These are phyloP conservation scores for Cystoisospora suis DNA, from an alignment of 169 alveolate genomes.

Conservation along the genomic window DNA sequence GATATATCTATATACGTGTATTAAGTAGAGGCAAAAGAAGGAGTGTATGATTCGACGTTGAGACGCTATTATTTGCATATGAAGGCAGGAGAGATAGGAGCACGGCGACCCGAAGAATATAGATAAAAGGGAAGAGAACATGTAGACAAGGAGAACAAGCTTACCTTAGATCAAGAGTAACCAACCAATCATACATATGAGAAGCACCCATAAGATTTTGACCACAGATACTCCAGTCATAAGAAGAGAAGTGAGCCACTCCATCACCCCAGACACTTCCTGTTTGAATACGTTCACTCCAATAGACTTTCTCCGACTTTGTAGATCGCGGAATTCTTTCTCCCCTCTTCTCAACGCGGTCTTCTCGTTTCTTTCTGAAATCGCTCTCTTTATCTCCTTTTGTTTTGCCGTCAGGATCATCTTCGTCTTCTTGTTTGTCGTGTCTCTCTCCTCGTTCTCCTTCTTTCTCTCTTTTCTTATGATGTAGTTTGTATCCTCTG, in stretches of 20 bases:
- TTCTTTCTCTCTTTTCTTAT: too few species aligned
- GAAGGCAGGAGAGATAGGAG: too few species aligned
- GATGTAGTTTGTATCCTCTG: too few species aligned
- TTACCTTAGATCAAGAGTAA: slow-evolving; percentile 48
- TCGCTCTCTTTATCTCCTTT: not conserved
- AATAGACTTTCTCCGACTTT: slow-evolving; percentile 10
- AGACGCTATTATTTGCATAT: too few species aligned
- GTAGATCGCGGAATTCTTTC: not conserved
- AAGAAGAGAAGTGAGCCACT: slow-evolving; percentile 45
- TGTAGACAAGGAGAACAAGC: not conserved
- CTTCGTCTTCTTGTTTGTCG: not conserved
- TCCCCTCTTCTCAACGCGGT: not conserved
- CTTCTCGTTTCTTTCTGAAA: not conserved
- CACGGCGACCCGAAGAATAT: not conserved
- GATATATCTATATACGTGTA: not conserved
- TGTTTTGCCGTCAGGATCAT: not conserved
- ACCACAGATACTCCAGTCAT: slow-evolving; percentile 55
- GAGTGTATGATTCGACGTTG: too few species aligned
- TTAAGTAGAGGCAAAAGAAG: too few species aligned
- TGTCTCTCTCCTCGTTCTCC: too few species aligned
- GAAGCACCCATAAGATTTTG: not conserved
- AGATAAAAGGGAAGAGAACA: not conserved
- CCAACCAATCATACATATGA: slow-evolving; percentile 17
- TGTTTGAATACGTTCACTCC: slow-evolving; percentile 58
- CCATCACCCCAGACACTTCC: slow-evolving; percentile 50